These are phyloP conservation scores for Pholiota molesta DNA, from an alignment of 768 basidiomycete genomes.

Conservation along the genomic window DNA sequence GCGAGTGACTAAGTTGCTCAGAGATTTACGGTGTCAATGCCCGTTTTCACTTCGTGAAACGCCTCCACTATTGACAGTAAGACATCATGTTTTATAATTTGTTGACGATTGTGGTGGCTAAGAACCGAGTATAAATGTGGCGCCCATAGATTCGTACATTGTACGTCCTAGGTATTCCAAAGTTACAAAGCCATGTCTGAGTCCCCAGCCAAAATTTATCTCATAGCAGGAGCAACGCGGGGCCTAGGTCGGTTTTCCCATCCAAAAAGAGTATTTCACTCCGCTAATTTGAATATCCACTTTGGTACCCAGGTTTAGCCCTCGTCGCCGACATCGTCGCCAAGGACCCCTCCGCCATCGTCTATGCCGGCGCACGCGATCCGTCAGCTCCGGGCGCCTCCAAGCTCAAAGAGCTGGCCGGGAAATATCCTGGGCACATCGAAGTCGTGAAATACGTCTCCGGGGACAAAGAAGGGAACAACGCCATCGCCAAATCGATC, in stretches of 20 bases:
- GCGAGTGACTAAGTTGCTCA: too few relatives aligned
- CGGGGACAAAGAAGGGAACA: background rate
- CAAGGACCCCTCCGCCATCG: background rate
- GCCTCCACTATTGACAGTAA: too few relatives aligned
- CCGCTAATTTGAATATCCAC: too few relatives aligned
- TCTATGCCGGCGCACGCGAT: constrained; percentile 2
- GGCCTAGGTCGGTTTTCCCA: background rate
- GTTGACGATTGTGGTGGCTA: too few relatives aligned
- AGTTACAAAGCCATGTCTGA: background rate
- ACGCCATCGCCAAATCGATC: background rate
- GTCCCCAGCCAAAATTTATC: background rate
- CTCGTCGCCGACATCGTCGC: background rate
- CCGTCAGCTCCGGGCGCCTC: background rate
- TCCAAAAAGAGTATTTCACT: too few relatives aligned
- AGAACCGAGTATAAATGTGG: too few relatives aligned
- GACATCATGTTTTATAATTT: too few relatives aligned
- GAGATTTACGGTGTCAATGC: too few relatives aligned
- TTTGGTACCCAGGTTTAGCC: background rate
- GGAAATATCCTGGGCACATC: background rate
- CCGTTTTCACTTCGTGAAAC: too few relatives aligned
- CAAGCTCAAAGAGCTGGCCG: background rate
- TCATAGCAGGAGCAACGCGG: background rate
- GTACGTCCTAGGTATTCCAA: too few relatives aligned
- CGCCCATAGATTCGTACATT: too few relatives aligned
- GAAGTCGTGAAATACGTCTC: background rate